Conservation (phyloP, 441 rosid genomes). For the Pelargonium cotyledonis region DNA sequence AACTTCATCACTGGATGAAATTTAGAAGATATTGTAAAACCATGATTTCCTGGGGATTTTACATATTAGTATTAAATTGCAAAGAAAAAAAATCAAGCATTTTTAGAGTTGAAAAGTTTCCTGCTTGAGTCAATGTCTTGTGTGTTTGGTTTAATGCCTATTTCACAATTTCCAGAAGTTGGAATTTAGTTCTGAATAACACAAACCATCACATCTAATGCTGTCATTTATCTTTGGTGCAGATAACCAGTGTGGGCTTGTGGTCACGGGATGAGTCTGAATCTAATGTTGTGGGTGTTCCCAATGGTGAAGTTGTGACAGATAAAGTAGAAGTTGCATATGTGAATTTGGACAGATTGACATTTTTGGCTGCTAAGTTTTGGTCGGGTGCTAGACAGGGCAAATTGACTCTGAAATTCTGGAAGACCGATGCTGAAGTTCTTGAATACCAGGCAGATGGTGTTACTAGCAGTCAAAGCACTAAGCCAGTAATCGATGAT, state of each 20-base stretch:
- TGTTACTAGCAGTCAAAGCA: conserved; percentile 33
- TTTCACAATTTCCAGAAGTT: background rate
- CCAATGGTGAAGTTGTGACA: conserved; percentile 21
- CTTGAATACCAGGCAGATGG: conserved; percentile 46
- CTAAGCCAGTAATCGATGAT: conserved; percentile 36
- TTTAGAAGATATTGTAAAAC: background rate
- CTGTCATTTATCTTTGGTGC: conserved; percentile 24
- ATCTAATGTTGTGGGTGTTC: conserved; percentile 29
- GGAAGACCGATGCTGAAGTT: conserved; percentile 44
- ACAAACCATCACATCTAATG: background rate
- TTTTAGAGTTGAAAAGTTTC: background rate
- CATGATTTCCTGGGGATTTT: background rate
- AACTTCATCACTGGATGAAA: background rate
- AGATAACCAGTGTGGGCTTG: conserved; percentile 89
- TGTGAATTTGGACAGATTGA: conserved; percentile 39
- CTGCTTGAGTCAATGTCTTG: background rate
- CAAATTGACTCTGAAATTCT: conserved; percentile 38
- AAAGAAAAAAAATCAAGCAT: background rate
- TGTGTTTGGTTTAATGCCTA: background rate
- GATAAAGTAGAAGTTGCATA: conserved; percentile 36
- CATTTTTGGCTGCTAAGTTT: conserved; percentile 37
- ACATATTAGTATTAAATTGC: background rate
- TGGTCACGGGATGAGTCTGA: conserved; percentile 62
- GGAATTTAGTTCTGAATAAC: background rate
- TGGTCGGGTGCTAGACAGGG: conserved; percentile 46